phyloP scores from a whole-genome alignment of 345 rosid species.

The Pistacia atlantica region DNA sequence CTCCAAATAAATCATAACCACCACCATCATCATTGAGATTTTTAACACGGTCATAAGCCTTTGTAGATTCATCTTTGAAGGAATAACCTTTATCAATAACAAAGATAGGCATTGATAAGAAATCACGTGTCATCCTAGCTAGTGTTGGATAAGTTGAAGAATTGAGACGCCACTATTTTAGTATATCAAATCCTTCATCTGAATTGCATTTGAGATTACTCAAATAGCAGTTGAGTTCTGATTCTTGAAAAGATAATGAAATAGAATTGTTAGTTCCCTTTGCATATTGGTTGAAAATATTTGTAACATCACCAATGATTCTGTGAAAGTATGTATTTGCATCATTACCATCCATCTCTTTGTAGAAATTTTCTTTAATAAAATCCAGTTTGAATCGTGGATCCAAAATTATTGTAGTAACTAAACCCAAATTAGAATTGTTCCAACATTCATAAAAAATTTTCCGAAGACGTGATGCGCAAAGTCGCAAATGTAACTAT shows the following conservation, averaged over 20 bases:
- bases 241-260: too few species aligned
- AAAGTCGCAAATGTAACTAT: too few species aligned
- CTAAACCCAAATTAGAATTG: background rate
- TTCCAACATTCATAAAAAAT: too few species aligned
- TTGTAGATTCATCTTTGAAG: too few species aligned
- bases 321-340: background rate
- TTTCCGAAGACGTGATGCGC: too few species aligned
- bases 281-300: too few species aligned
- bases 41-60: too few species aligned
- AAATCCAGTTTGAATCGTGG: background rate
- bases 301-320: background rate
- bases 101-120: constrained; percentile 4
- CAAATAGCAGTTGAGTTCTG: constrained; percentile 10
- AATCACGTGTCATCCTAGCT: constrained; percentile 11
- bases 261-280: background rate
- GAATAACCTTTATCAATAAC: too few species aligned
- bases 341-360: background rate
- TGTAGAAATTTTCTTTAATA: background rate
- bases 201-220: background rate
- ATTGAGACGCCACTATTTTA: constrained; percentile 16
- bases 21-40: too few species aligned
- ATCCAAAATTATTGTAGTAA: background rate
- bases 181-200: background rate
- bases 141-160: constrained; percentile 2
- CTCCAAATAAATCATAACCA: too few species aligned